Evolutionary conservation across 202 grass and related monocot genomes (phyloP).

Genomic region (Schoenoplectus tabernaemontani): DNA sequence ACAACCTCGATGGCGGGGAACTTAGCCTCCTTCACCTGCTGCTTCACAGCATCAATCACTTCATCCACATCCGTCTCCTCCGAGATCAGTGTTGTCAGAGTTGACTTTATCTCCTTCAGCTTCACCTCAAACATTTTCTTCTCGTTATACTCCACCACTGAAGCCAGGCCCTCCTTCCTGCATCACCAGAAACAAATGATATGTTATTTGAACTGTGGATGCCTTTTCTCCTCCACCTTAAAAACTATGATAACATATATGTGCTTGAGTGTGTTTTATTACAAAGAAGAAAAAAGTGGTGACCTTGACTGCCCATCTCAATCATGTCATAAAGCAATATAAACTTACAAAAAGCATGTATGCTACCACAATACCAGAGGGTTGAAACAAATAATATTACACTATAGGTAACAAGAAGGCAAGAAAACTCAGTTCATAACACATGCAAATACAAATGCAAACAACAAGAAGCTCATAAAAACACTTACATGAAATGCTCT

Average conservation of each 20-base stretch:
- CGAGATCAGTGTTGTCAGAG: constrained; percentile 54
- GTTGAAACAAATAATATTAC: background rate
- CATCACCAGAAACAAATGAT: constrained; percentile 15
- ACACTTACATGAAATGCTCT: constrained; percentile 71
- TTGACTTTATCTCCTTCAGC: constrained; percentile 82
- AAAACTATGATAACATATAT: background rate
- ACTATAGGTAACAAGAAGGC: background rate
- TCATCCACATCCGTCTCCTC: constrained; percentile 69
- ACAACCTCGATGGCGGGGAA: constrained; percentile 89
- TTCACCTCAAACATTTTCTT: constrained; percentile 98
- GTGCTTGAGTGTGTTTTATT: background rate
- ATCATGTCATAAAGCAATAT: background rate
- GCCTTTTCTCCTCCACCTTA: background rate
- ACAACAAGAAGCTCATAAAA: background rate
- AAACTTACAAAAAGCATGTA: background rate
- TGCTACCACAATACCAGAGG: background rate
- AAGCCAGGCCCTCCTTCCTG: constrained; percentile 70
- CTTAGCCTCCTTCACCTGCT: constrained; percentile 83
- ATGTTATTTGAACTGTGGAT: background rate
- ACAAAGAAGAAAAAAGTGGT: background rate
- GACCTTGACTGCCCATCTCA: background rate
- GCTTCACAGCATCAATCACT: constrained; percentile 68
- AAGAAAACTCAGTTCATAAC: background rate
- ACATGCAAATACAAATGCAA: background rate
- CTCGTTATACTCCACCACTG: constrained; percentile 68